A percentile compares a stretch with the other conserved stretches of the same genome.
Evolutionary conservation across 129 eudicot species (phyloP).

Genomic region (Pseudognaphalium luteoalbum): DNA sequence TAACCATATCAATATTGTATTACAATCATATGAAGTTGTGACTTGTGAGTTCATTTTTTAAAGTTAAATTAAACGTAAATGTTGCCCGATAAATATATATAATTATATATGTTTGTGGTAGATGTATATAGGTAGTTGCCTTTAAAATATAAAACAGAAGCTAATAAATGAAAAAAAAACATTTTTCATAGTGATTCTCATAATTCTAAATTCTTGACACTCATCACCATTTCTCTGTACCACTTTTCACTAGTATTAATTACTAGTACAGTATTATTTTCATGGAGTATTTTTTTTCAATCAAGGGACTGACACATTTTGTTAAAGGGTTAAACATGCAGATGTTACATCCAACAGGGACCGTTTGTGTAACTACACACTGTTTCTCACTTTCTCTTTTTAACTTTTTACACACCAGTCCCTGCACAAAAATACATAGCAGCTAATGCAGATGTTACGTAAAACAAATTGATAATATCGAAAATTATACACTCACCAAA

Average conservation of each 20-base stretch:
- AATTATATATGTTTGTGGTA: too few relatives aligned
- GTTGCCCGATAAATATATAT: too few relatives aligned
- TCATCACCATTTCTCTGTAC: neutral
- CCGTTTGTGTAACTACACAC: constrained; percentile 11
- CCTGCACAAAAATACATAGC: constrained; percentile 3
- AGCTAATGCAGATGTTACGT: neutral
- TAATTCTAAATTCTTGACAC: too few relatives aligned
- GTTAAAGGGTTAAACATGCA: constrained; percentile 22
- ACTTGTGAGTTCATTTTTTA: too few relatives aligned
- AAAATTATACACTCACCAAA: neutral
- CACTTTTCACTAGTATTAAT: constrained; percentile 8
- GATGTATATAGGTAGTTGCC: neutral
- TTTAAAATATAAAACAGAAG: neutral
- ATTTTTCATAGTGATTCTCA: neutral
- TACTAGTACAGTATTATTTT: neutral
- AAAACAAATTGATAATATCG: neutral
- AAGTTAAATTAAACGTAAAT: too few relatives aligned
- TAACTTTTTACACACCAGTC: neutral
- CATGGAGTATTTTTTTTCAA: neutral
- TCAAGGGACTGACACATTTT: constrained; percentile 27
- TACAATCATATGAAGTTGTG: too few relatives aligned
- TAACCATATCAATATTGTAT: too few relatives aligned
- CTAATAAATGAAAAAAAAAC: neutral
- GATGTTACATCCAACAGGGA: constrained; percentile 14
- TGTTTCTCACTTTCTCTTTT: neutral